Conservation (phyloP, 768 basidiomycete genomes). For the Lactifluus echinatus region DNA sequence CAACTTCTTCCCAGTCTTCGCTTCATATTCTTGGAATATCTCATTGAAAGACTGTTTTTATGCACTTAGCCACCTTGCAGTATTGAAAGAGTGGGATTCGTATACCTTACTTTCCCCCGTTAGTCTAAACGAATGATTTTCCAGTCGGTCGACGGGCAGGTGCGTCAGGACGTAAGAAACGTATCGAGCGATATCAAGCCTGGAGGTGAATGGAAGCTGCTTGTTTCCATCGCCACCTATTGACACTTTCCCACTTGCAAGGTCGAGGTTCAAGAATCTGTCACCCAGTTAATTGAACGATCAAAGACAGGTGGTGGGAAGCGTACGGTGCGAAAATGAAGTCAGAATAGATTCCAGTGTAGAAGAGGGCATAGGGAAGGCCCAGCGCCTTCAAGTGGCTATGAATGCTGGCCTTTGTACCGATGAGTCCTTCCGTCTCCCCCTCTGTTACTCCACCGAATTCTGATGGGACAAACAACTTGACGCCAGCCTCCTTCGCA, state of each 20-base stretch:
- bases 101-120: conserved; percentile 12
- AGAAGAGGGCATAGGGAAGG: conserved; percentile 16
- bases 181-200: conserved; percentile 21
- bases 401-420: conserved; percentile 1
- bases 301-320: neutral
- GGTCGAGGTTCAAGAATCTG: conserved; percentile 11
- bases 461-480: conserved; percentile 28
- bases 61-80: neutral
- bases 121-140: conserved; percentile 5
- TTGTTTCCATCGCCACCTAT: conserved; percentile 17
- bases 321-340: conserved; percentile 7
- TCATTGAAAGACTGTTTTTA: conserved; percentile 16
- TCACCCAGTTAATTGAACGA: neutral
- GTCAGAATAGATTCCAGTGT: conserved; percentile 19
- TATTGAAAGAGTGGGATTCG: neutral
- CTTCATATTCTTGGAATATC: conserved; percentile 16
- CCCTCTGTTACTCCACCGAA: conserved; percentile 22
- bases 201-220: conserved; percentile 15
- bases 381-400: conserved; percentile 4
- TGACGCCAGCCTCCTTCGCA: conserved; percentile 24
- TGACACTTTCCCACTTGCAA: conserved; percentile 14
- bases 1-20: conserved; percentile 17
- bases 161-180: conserved; percentile 18
- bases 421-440: conserved; percentile 2
- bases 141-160: conserved; percentile 9